Evolutionary conservation across 2,329 filamentous ascomycete species (phyloP).

Genomic region (Pseudopyricularia javanii): DNA sequence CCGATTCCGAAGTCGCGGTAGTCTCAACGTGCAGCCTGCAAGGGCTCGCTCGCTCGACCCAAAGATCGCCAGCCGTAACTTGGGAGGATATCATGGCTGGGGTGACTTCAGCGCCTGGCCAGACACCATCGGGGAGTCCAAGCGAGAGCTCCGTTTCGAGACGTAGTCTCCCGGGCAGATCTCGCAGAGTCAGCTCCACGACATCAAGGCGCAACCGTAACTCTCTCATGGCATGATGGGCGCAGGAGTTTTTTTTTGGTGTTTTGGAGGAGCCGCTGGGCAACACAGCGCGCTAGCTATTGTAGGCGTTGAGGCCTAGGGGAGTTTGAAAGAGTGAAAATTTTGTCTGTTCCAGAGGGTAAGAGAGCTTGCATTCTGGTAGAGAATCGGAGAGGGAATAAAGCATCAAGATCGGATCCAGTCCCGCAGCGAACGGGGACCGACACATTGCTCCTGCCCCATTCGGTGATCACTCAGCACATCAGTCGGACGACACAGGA

Average conservation of each 20-base stretch:
- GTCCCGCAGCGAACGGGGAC: too few species aligned
- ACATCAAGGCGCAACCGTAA: background rate
- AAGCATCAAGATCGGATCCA: too few species aligned
- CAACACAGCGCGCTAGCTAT: background rate
- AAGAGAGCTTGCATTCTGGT: too few species aligned
- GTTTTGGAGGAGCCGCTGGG: background rate
- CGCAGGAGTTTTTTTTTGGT: background rate
- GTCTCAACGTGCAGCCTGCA: conserved; percentile 13
- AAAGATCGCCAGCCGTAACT: background rate
- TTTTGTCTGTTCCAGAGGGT: too few species aligned
- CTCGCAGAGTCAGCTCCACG: background rate
- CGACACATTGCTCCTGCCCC: too few species aligned
- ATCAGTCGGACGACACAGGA: too few species aligned
- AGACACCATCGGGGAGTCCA: background rate
- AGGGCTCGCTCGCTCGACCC: conserved; percentile 2
- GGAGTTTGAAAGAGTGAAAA: too few species aligned
- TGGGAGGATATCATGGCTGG: background rate
- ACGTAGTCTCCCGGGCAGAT: background rate
- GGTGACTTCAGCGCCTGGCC: background rate
- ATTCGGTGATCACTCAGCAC: too few species aligned
- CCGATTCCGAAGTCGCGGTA: conserved; percentile 15
- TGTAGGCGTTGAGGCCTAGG: background rate
- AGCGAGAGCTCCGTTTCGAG: background rate
- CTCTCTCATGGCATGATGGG: conserved; percentile 2
- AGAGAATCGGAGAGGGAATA: too few species aligned